Conservation (phyloP, 768 basidiomycete genomes). For the Russula earlei region DNA sequence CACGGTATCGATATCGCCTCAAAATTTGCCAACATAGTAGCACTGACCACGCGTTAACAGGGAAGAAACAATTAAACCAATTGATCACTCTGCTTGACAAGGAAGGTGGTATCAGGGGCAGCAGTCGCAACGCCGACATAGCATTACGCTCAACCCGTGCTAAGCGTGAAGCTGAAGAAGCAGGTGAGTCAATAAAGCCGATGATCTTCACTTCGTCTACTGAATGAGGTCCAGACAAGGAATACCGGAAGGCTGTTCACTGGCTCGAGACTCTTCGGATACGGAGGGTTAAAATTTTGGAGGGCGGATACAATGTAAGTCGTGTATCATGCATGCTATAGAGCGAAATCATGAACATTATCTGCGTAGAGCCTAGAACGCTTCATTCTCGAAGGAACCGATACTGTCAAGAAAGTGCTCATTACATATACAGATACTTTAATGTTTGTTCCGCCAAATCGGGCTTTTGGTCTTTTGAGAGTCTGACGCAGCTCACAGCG, state of each 20-base stretch:
- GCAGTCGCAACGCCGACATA: conserved; percentile 47
- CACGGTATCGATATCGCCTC: conserved; percentile 41
- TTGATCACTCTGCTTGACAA: conserved; percentile 82
- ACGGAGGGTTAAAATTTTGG: conserved; percentile 69
- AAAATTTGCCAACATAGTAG: background rate
- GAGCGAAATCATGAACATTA: background rate
- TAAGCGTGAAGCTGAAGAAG: conserved; percentile 87
- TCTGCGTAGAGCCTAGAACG: conserved; percentile 60
- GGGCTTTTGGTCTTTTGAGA: background rate
- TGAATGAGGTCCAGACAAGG: conserved; percentile 50
- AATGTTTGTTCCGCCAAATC: conserved; percentile 37
- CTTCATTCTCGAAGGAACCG: conserved; percentile 67
- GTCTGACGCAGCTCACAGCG: conserved; percentile 35
- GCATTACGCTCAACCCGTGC: conserved; percentile 71
- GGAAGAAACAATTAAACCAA: conserved; percentile 81
- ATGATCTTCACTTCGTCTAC: background rate
- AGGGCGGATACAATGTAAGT: conserved; percentile 69
- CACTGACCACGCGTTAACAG: conserved; percentile 27
- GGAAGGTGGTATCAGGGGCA: conserved; percentile 43
- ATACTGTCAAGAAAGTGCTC: conserved; percentile 51
- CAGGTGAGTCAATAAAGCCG: conserved; percentile 40
- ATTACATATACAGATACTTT: conserved; percentile 74
- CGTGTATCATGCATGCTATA: background rate
- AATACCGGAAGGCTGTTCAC: conserved; percentile 83
- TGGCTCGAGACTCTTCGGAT: conserved; percentile 88